phyloP scores from a whole-genome alignment of 495 filamentous ascomycete species.

The Bryoglossum gracile region DNA sequence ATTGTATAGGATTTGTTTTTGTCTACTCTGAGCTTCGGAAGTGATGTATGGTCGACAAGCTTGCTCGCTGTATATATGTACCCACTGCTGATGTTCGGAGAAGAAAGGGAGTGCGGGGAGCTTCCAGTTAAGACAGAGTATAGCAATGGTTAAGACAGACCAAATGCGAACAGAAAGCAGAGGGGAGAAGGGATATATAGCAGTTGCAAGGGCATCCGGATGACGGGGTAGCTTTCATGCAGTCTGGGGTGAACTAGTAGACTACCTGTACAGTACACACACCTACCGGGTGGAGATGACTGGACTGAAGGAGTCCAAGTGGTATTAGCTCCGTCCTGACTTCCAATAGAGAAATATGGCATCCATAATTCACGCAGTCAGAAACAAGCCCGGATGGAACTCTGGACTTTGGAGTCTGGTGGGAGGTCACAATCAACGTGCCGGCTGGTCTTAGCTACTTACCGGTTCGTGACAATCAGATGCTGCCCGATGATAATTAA shows the following conservation, averaged over 20 bases:
- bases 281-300: conserved; percentile 1
- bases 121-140: not conserved
- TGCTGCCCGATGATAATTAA: too few species aligned
- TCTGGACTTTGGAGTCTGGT: not conserved
- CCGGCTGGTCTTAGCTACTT: not conserved
- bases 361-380: conserved; percentile 1
- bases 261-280: too few species aligned
- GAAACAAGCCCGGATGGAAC: not conserved
- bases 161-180: not conserved
- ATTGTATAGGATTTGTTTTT: not conserved
- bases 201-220: conserved; percentile 10
- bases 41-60: conserved; percentile 2
- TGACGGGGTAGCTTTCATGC: conserved; percentile 17
- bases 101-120: not conserved
- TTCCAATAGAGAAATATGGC: conserved; percentile 9
- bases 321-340: not conserved
- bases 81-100: not conserved
- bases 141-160: not conserved
- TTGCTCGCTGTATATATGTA: conserved; percentile 11
- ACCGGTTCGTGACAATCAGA: too few species aligned
- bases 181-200: conserved; percentile 15
- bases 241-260: conserved; percentile 10
- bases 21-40: not conserved
- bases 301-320: not conserved
- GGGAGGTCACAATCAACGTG: not conserved